Evolutionary conservation across 495 filamentous ascomycete species (phyloP).

Genomic region (Trichoderma asperelloides): DNA sequence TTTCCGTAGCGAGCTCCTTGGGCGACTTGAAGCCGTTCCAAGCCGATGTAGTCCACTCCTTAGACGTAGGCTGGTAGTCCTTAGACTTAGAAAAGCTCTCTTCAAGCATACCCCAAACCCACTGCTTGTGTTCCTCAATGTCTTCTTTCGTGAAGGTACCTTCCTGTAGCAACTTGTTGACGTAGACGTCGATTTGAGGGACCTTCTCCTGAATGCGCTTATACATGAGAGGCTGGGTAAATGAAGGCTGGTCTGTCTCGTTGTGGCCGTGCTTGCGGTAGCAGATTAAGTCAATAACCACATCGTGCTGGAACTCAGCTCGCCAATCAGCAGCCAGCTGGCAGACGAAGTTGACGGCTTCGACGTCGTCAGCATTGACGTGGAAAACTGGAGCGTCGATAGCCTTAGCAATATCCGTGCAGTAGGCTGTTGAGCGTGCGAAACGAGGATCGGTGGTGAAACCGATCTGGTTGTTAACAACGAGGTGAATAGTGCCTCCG

Average conservation of each 20-base stretch:
- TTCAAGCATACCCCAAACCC: slow-evolving; percentile 98
- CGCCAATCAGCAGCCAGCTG: slow-evolving; percentile 95
- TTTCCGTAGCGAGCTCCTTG: slow-evolving; percentile 91
- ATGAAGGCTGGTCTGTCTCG: slow-evolving; percentile 97
- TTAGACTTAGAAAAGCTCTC: slow-evolving; percentile 95
- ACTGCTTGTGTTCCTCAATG: slow-evolving; percentile 97
- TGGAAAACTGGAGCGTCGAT: slow-evolving; percentile 98
- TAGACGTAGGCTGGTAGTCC: slow-evolving; percentile 91
- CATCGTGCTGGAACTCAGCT: slow-evolving; percentile 93
- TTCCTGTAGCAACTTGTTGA: slow-evolving; percentile 78
- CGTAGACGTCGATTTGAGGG: slow-evolving; percentile 76
- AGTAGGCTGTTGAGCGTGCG: slow-evolving; percentile 94
- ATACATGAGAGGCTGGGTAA: slow-evolving; percentile 99
- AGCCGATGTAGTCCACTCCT: slow-evolving; percentile 96
- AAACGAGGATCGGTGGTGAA: slow-evolving; percentile 99
- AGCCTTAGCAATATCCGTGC: slow-evolving; percentile 96
- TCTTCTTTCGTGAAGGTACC: slow-evolving; percentile 95
- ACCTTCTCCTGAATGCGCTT: slow-evolving; percentile 81
- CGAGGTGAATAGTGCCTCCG: slow-evolving; percentile 91
- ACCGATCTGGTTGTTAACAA: slow-evolving; percentile 99
- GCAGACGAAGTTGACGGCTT: slow-evolving; percentile 97
- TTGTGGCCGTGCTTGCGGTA: slow-evolving; percentile 99
- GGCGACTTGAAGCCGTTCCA: slow-evolving; percentile 99
- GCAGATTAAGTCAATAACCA: slow-evolving; percentile 96
- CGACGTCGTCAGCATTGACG: slow-evolving; percentile 96